Conservation (phyloP, 495 filamentous ascomycete genomes). For the Clavariopsis aquatica region DNA sequence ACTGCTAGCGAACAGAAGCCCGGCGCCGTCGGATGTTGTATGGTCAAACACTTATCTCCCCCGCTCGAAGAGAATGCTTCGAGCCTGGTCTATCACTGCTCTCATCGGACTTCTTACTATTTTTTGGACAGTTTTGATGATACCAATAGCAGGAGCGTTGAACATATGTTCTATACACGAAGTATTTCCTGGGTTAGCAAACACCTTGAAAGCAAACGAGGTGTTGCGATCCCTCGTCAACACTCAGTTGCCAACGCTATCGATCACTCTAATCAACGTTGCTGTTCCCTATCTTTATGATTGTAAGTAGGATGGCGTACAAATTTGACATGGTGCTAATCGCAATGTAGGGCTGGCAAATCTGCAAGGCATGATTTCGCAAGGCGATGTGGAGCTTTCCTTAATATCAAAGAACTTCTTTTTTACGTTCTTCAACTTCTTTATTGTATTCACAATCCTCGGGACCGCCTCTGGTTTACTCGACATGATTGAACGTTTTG, state of each 20-base stretch:
- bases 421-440: conserved; percentile 99
- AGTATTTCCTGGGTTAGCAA: conserved; percentile 69
- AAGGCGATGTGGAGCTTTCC: conserved; percentile 91
- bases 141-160: conserved; percentile 74
- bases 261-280: conserved; percentile 82
- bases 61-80: conserved; percentile 66
- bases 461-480: conserved; percentile 74
- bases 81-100: conserved; percentile 78
- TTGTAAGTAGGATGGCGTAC: conserved; percentile 53
- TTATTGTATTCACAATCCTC: conserved; percentile 89
- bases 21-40: conserved; percentile 82
- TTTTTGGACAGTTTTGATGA: conserved; percentile 84
- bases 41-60: conserved; percentile 94
- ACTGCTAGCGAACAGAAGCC: conserved; percentile 81
- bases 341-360: conserved; percentile 65
- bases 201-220: conserved; percentile 64
- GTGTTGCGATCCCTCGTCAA: conserved; percentile 75
- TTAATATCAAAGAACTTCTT: conserved; percentile 98
- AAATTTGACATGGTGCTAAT: neutral
- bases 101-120: conserved; percentile 80
- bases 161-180: conserved; percentile 74
- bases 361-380: conserved; percentile 90
- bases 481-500: conserved; percentile 67
- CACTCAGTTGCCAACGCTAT: conserved; percentile 81
- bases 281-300: conserved; percentile 93